Base-by-base conservation (phyloP, 176 grass and related monocot species). In the Chloris gayana region DNA sequence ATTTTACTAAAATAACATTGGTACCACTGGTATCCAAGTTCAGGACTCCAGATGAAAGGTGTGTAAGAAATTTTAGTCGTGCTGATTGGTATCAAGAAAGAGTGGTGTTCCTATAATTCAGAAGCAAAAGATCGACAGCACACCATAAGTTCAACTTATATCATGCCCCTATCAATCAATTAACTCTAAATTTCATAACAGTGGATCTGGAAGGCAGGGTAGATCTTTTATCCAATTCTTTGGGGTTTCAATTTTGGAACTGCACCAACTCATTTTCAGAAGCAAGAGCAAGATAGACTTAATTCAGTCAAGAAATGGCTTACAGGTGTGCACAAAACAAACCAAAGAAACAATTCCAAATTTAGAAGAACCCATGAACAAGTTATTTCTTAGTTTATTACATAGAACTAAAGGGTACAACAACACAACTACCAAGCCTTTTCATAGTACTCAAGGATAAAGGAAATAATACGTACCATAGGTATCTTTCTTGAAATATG, bases 401-500 rank as follows among this genome's bases (percentile, higher is more conserved):
- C 25, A 59, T 68, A 15, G 14, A 5, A 37, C 35, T 37, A 6
- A 37, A 37, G 35, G 35, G 7, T 37, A 5, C 7, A 37, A 37
- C 7, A 37, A 37, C 35, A 37, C 7, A 37, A 37, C 35, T 5
- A 37, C 35, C 4, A 37, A 44, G 41, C 9, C 11, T 44, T 12
- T 44, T 44, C 11, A 2, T 12, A 44, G 2, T 49, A 68, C 27
- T 69, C 24, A 81, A 75, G 71, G 41, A 27, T 46, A 81, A 78
- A 51, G 38, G 14, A 78, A 69, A 61, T 21, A 60, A 56, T 63
- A 85, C 88, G 63, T 89, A 89, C 80, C 74, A 21, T 92, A 87
- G 59, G 67, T 75, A 77, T 90, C 91, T 85, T 89, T 85, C 88
- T 84, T 84, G 81, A 91, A 88, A 82, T 37, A 70, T 88, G 72